Base-by-base conservation (phyloP, 2,329 filamentous ascomycete species). In the Aspergillus sojae region DNA sequence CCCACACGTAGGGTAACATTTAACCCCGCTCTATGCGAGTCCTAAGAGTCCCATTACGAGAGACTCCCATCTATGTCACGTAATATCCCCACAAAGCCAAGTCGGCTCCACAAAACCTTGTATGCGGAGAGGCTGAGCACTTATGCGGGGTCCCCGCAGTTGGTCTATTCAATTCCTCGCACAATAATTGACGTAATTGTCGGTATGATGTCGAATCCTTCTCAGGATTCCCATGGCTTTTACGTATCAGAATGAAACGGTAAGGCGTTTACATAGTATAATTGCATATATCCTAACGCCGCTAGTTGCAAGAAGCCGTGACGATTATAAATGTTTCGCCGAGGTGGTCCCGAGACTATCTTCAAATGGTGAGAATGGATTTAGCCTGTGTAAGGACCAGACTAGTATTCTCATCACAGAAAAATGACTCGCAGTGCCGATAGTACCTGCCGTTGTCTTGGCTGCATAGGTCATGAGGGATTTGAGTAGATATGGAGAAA, bases 191-290 rank as follows among this genome's bases (percentile, higher is more conserved):
- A 36, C 34, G 34, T 36, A 36, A 16, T 36, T 16, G 14, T 36
- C 14, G 1, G 5, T 16, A 1, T 5, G 12, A 5, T 36, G 34
- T 16, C 6, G 34, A 3, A 36, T 36, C 34, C 34, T 28, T 28
- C 26, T 6, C 2, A 5, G 5, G 34, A 7, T 16, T 3, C 5
- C 34, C 2, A 2, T 36, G 34, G 3, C 2, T 14, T 7, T 16
- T 6, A 16, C 34, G 6, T 36, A 14, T 7, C 1, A 0, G 0
- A 36, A 12, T 36, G 34, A 2, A 14, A 16, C 3, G 3, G 6
- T 16, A 16, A 6, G 34, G 14, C 5, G 2, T 16, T 16, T 2
- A 3, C 2, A 36, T 16, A 16, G 34, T 36, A 16, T 7, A 36
- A 16, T 16, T 0, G 34, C 5, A 36, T 36, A 5, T 14, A 16